phyloP scores from a whole-genome alignment of 2,329 filamentous ascomycete species.

The Microdochium bolleyi region DNA sequence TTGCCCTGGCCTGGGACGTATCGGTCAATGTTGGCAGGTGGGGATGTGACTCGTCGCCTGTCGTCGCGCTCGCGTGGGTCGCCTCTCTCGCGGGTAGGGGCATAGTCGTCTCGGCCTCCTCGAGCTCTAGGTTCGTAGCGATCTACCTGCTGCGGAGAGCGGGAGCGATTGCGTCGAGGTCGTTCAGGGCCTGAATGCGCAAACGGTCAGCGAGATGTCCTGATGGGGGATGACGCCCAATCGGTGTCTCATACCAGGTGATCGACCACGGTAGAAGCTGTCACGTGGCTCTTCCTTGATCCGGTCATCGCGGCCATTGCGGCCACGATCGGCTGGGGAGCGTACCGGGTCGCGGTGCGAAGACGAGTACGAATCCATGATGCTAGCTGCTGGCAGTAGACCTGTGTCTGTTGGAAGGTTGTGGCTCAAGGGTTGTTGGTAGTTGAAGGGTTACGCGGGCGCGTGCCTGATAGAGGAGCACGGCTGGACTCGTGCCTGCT shows the following conservation, averaged over 20 bases:
- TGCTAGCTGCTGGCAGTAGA: neutral
- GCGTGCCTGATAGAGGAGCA: neutral
- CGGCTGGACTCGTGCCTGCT: neutral
- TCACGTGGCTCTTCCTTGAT: constrained; percentile 47
- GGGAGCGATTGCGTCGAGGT: constrained; percentile 53
- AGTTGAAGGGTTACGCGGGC: neutral
- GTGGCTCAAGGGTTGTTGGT: neutral
- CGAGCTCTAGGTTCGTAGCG: constrained; percentile 66
- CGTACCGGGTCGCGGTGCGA: constrained; percentile 43
- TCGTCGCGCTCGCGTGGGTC: constrained; percentile 44
- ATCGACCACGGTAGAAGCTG: constrained; percentile 58
- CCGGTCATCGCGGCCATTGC: constrained; percentile 44
- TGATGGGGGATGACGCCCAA: neutral
- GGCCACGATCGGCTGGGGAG: constrained; percentile 45
- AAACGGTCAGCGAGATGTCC: constrained; percentile 1
- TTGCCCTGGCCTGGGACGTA: constrained; percentile 71
- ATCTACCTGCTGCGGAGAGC: constrained; percentile 65
- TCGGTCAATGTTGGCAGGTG: constrained; percentile 70
- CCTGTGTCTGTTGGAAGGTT: neutral
- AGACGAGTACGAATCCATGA: constrained; percentile 47
- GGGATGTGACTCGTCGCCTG: constrained; percentile 50
- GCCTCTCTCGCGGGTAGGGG: constrained; percentile 32
- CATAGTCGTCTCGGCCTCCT: constrained; percentile 56
- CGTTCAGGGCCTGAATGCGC: constrained; percentile 43
- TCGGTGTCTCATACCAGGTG: constrained; percentile 50